Base-by-base conservation (phyloP, 495 filamentous ascomycete species). In the Neohortaea acidophila region DNA sequence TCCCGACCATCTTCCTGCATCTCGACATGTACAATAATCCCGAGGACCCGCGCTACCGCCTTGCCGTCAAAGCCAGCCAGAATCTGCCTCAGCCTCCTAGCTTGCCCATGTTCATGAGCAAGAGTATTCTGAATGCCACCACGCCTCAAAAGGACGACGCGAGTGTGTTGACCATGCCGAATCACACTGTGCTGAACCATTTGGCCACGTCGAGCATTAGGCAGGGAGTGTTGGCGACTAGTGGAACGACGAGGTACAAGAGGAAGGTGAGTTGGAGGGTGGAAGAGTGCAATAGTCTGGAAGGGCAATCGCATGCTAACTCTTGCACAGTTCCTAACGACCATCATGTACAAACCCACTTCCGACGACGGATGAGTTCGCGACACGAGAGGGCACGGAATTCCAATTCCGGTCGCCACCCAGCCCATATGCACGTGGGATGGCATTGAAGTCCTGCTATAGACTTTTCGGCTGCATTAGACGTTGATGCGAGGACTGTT, bases 171-270 rank as follows among this genome's bases (percentile, higher is more conserved):
- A 85, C 77, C 36, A 85, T 94, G 65, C 89, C 89, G 11, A 97
- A 96, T 49, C 89, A 97, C 47, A 94, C 89, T 2, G 84, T 97
- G 19, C 61, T 97, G 47, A 97, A 97, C 48, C 89, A 97, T 57
- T 64, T 97, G 32, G 87, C 87, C n/a, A 97, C 89, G 3, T 94
- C 85, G 64, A 94, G 85, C 59, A 97, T 97, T 59, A 94, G 93
- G 60, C 81, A 92, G 42, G 80, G 82, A 38, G 81, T 96, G 20
- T 68, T 97, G 43, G 89, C 91, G n/a, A 89, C 92, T 2, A 94
- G 84, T 54, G 89, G 84, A 13, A 97, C 89, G 12, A 97, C 91
- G 14, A 70, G 89, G 61, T 96, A 96, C 59, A 87, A 84, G 65
- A 77, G 77, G 56, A 97, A 97, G 77, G 89, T 92, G 63, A 47